These are phyloP conservation scores for Carex cristatella DNA, from an alignment of 176 grass and related monocot species.

Conservation along the genomic window DNA sequence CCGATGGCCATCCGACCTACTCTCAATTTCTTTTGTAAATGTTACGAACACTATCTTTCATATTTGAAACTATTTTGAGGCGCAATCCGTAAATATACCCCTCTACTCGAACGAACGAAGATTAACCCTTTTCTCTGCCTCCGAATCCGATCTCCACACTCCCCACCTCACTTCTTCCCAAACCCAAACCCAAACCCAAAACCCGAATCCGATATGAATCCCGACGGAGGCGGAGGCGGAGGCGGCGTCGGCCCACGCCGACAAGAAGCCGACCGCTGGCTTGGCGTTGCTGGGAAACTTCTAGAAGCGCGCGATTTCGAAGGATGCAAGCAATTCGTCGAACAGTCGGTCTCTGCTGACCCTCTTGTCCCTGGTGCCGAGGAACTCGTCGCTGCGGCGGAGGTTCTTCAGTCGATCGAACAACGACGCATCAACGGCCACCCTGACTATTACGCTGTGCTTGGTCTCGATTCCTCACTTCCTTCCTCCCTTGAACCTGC, in stretches of 20 bases:
- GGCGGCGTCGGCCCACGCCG: slow-evolving; percentile 12
- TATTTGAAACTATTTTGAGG: background rate
- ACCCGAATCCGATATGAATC: slow-evolving; percentile 31
- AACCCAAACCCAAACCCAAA: background rate
- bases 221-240: slow-evolving; percentile 22
- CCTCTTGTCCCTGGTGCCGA: slow-evolving; percentile 47
- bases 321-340: slow-evolving; percentile 63
- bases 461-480: slow-evolving; percentile 45
- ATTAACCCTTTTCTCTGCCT: background rate
- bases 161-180: background rate
- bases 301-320: slow-evolving; percentile 56
- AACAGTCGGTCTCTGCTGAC: slow-evolving; percentile 52
- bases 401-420: slow-evolving; percentile 48
- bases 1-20: no score
- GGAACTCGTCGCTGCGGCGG: slow-evolving; percentile 48
- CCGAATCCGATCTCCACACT: background rate
- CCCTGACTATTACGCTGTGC: slow-evolving; percentile 58
- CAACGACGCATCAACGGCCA: slow-evolving; percentile 30
- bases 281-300: slow-evolving; percentile 50
- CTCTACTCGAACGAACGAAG: background rate
- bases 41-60: background rate
- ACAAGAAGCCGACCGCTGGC: slow-evolving; percentile 37
- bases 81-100: background rate
- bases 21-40: no score
- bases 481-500: slow-evolving; percentile 33